Conservation (phyloP, 805 yeast genomes). For the Sugiyamaella floridensis region DNA sequence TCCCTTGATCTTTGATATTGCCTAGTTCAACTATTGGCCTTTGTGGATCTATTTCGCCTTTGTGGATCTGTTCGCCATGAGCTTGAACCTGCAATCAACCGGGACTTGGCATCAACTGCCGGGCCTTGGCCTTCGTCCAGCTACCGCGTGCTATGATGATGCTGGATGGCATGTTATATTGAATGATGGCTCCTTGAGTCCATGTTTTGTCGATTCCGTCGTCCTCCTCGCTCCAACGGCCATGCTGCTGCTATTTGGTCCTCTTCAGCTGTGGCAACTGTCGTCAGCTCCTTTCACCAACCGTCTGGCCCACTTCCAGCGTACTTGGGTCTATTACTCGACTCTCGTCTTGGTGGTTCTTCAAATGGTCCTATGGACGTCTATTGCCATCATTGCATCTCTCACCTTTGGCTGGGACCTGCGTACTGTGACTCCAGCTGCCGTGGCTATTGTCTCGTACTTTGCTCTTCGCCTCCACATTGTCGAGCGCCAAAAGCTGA, state of each 20-base stretch:
- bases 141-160: constrained; percentile 5
- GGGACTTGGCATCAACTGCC: neutral
- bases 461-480: constrained; percentile 11
- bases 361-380: constrained; percentile 4
- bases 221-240: constrained; percentile 11
- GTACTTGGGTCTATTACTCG: neutral
- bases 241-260: constrained; percentile 8
- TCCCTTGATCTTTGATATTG: too few species aligned
- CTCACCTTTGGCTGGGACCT: constrained; percentile 6
- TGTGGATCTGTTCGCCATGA: neutral
- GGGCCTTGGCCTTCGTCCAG: too few species aligned
- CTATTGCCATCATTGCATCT: neutral
- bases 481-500: constrained; percentile 10
- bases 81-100: neutral
- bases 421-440: constrained; percentile 7
- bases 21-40: too few species aligned
- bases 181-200: constrained; percentile 16
- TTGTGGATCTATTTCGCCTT: neutral
- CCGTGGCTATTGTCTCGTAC: constrained; percentile 1
- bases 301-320: neutral
- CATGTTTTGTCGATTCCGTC: constrained; percentile 18
- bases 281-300: neutral
- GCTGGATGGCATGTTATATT: constrained; percentile 13
- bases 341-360: constrained; percentile 1
- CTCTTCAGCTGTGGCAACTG: neutral